Base-by-base conservation (phyloP, 495 filamentous ascomycete genomes). In the Aspergillus taichungensis region DNA sequence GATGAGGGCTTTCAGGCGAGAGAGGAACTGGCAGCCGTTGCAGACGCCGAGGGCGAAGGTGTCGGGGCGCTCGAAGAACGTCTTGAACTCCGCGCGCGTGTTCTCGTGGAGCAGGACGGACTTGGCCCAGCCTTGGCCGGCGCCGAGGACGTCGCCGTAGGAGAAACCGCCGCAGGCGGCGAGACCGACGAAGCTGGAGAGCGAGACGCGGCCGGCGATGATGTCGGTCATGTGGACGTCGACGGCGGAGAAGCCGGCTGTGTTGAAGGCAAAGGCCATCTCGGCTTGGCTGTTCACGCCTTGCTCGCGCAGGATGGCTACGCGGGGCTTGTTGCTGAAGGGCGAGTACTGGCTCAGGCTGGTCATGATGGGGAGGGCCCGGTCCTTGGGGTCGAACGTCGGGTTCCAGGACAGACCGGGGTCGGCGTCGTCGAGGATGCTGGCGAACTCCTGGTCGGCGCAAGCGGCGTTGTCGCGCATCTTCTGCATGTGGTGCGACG, bases 211-310 rank as follows among this genome's bases (percentile, higher is more conserved):
- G 18, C 82, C 84, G 11, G 75, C 75, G 53, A 95, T 80, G 53
- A 98, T 80, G 56, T 97, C 91, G 3, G 84, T 91, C 91, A 98
- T 97, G 74, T 96, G 92, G 3, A 98, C 85, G 58, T 98, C 92
- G 30, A 96, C 74, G 6, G 88, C 79, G 24, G 88, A 78, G 68
- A 98, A 97, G 31, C 91, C 90, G 43, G 91, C 92, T 13, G 78
- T 79, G 56, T 84, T 79, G 77, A 98, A 98, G 43, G 90, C 90
- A 51, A 94, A 97, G 5, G 92, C 92, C 86, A 98, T 97, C 62
- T 98, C 92, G 12, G 88, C 82, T 56, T 96, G 82, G 31, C 89
- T 87, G 68, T 98, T 97, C 50, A 94, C 85, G 55, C 92, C 92
- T 64, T 96, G 87, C 60, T 97, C 92, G 52, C 94, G 74, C 11